Percentiles rank a stretch among this genome's conserved stretches.
phyloP scores from a whole-genome alignment of 108 stramenopile species.

The Schizochytrium sp. region DNA sequence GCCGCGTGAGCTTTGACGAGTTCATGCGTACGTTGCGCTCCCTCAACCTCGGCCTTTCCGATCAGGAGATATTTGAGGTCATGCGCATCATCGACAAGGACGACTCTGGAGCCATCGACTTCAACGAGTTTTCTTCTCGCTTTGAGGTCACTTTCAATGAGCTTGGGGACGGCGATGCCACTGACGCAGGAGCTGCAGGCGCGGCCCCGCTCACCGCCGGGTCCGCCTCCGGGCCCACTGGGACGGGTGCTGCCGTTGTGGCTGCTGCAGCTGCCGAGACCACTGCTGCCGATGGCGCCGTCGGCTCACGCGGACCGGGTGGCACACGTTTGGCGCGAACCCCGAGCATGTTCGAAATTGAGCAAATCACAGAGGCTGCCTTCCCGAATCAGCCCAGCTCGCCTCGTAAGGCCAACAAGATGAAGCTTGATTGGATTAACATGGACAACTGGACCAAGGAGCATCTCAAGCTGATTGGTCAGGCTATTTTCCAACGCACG shows the following conservation, averaged over 20 bases:
- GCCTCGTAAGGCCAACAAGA: slow-evolving; percentile 22
- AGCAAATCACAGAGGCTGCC: not conserved
- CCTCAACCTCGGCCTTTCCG: slow-evolving; percentile 42
- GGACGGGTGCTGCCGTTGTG: no score
- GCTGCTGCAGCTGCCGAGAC: not conserved
- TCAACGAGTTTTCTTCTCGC: slow-evolving; percentile 41
- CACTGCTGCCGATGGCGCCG: not conserved
- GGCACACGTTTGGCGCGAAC: not conserved
- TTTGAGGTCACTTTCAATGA: slow-evolving; percentile 43
- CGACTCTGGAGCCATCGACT: slow-evolving; percentile 39
- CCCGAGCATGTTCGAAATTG: not conserved
- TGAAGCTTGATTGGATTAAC: slow-evolving; percentile 20
- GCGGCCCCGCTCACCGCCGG: not conserved
- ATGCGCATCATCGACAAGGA: slow-evolving; percentile 50
- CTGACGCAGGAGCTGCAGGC: no score
- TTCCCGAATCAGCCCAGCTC: not conserved
- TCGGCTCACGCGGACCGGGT: not conserved
- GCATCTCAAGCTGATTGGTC: slow-evolving; percentile 14
- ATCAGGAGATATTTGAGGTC: slow-evolving; percentile 44
- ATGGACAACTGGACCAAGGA: slow-evolving; percentile 27
- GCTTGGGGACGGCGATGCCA: not conserved
- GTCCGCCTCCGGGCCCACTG: not conserved
- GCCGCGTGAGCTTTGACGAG: slow-evolving; percentile 45
- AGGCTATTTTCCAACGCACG: not conserved
- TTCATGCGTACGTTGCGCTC: slow-evolving; percentile 37